Conservation (phyloP, 1,284 basidiomycete species). For the Neonothopanus nambi region DNA sequence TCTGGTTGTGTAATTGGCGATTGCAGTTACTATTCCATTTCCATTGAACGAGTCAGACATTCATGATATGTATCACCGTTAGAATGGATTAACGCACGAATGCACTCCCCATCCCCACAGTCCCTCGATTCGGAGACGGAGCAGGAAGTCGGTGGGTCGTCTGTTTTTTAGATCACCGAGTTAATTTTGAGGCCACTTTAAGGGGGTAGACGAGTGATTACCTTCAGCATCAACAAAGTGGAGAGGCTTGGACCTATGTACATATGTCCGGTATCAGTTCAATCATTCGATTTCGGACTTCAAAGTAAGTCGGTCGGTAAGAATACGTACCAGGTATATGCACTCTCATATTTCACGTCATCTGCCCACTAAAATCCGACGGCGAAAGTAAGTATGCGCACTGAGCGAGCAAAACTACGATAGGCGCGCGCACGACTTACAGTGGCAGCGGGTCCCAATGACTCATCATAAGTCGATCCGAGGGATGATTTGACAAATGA, state of each 20-base stretch:
- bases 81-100: constrained; percentile 39
- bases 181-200: neutral
- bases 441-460: constrained; percentile 46
- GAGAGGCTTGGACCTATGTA: constrained; percentile 40
- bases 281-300: too few relatives aligned
- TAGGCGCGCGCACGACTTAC: constrained; percentile 26
- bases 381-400: neutral
- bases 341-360: neutral
- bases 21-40: constrained; percentile 43
- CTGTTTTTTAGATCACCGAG: too few relatives aligned
- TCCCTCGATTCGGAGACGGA: constrained; percentile 47
- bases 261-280: too few relatives aligned
- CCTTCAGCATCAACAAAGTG: constrained; percentile 55
- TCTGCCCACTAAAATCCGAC: constrained; percentile 4
- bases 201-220: constrained; percentile 17
- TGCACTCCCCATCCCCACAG: constrained; percentile 40
- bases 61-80: neutral
- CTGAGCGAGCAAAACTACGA: neutral
- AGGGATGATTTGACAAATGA: constrained; percentile 45
- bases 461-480: constrained; percentile 39
- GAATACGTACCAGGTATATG: too few relatives aligned
- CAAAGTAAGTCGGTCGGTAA: too few relatives aligned
- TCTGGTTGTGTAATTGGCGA: constrained; percentile 55
- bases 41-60: neutral
- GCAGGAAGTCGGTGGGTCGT: constrained; percentile 49